Evolutionary conservation across 2,329 filamentous ascomycete species (phyloP).

Genomic region (Trichoderma sp.): DNA sequence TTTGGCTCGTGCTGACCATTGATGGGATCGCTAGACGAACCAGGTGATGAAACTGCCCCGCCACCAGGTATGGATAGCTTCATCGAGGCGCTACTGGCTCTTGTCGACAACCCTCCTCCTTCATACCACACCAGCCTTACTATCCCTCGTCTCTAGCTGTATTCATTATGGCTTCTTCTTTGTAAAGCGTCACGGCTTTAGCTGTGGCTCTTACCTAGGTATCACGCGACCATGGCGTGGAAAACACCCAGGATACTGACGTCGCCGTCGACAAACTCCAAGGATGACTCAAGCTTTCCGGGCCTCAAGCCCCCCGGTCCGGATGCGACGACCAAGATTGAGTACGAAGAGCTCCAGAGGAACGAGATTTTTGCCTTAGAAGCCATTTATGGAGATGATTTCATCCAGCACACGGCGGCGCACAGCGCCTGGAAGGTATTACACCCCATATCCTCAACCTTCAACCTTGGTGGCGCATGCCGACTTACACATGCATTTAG

Average conservation of each 20-base stretch:
- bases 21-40: not conserved
- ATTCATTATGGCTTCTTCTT: conserved; percentile 44
- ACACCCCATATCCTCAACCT: conserved; percentile 22
- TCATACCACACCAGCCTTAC: not conserved
- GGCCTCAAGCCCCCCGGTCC: conserved; percentile 46
- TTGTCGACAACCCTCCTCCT: conserved; percentile 13
- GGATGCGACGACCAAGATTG: conserved; percentile 45
- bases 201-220: conserved; percentile 47
- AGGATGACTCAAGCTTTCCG: conserved; percentile 51
- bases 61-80: conserved; percentile 13
- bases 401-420: conserved; percentile 66
- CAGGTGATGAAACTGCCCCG: conserved; percentile 17
- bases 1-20: not conserved
- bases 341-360: conserved; percentile 81
- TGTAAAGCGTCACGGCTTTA: conserved; percentile 51
- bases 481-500: conserved; percentile 38
- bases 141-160: not conserved
- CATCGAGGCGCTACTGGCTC: conserved; percentile 16
- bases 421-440: conserved; percentile 81
- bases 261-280: conserved; percentile 43
- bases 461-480: conserved; percentile 5
- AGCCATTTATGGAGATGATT: conserved; percentile 89
- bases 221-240: conserved; percentile 49
- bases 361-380: conserved; percentile 83
- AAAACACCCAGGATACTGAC: conserved; percentile 49